Percentiles rank a stretch among this genome's conserved stretches.
Evolutionary conservation across 164 flowering plant genomes (phyloP).

Genomic region (Akebia trifoliata): DNA sequence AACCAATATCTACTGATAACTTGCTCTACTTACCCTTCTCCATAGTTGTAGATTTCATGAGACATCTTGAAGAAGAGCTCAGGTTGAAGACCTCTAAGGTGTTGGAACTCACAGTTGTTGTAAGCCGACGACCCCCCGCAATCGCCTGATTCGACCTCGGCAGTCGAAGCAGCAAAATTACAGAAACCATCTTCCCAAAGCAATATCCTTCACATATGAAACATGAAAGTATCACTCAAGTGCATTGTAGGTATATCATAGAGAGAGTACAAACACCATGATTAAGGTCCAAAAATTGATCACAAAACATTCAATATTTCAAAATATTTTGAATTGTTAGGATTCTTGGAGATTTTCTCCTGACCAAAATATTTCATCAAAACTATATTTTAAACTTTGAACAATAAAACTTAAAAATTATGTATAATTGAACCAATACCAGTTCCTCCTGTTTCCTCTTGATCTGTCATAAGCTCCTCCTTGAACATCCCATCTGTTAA

Average conservation of each 20-base stretch:
- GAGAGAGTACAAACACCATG: too few relatives aligned
- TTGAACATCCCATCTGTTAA: slow-evolving; percentile 72
- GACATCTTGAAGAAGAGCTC: slow-evolving; percentile 97
- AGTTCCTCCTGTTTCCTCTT: slow-evolving; percentile 87
- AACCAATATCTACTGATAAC: too few relatives aligned
- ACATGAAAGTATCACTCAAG: background rate
- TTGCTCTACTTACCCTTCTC: slow-evolving; percentile 60
- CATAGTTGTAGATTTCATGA: slow-evolving; percentile 93
- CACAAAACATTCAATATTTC: too few relatives aligned
- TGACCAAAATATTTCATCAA: too few relatives aligned
- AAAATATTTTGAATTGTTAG: too few relatives aligned
- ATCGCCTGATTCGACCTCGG: slow-evolving; percentile 39
- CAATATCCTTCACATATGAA: slow-evolving; percentile 50
- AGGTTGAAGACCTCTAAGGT: slow-evolving; percentile 73
- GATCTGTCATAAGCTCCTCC: slow-evolving; percentile 87
- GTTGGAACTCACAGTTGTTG: slow-evolving; percentile 49
- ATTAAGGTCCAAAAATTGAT: too few relatives aligned
- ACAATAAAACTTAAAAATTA: too few relatives aligned
- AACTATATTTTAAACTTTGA: too few relatives aligned
- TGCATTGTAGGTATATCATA: background rate
- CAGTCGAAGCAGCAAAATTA: slow-evolving; percentile 72
- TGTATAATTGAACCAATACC: slow-evolving; percentile 35
- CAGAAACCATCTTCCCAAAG: slow-evolving; percentile 97
- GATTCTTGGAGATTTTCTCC: too few relatives aligned
- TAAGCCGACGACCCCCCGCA: slow-evolving; percentile 36